Conservation (phyloP, 1,284 basidiomycete species). For the Heterobasidion annosum region DNA sequence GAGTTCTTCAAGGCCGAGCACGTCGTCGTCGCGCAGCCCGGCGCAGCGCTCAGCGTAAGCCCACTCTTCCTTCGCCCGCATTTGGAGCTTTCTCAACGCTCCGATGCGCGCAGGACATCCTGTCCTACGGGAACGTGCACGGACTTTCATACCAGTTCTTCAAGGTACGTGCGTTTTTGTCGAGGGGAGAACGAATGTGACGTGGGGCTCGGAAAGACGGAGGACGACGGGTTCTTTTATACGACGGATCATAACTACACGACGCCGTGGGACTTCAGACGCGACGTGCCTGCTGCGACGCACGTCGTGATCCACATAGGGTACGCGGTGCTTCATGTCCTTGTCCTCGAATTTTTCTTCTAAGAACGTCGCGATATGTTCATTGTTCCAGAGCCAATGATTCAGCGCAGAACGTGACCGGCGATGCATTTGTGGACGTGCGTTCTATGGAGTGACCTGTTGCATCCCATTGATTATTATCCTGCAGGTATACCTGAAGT, state of each 20-base stretch:
- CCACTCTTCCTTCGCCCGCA: too few species aligned
- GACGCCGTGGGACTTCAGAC: constrained; percentile 45
- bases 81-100: background rate
- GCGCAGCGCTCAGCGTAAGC: constrained; percentile 37
- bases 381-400: constrained; percentile 29
- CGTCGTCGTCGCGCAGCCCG: constrained; percentile 41
- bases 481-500: constrained; percentile 34
- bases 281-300: constrained; percentile 36
- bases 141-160: constrained; percentile 47
- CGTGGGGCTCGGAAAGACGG: constrained; percentile 26
- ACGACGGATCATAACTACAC: constrained; percentile 50
- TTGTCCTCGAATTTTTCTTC: background rate
- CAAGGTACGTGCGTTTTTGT: constrained; percentile 14
- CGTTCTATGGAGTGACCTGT: too few species aligned
- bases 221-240: constrained; percentile 46
- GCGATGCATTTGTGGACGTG: constrained; percentile 34
- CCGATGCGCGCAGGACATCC: constrained; percentile 31
- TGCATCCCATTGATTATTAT: background rate
- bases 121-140: constrained; percentile 47
- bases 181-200: too few species aligned
- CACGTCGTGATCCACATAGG: constrained; percentile 50
- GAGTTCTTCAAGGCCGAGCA: constrained; percentile 47
- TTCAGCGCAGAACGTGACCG: constrained; percentile 34
- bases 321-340: constrained; percentile 16
- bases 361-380: background rate